Base-by-base conservation (phyloP, 108 stramenopile genomes). In the Fragilaria radians region DNA sequence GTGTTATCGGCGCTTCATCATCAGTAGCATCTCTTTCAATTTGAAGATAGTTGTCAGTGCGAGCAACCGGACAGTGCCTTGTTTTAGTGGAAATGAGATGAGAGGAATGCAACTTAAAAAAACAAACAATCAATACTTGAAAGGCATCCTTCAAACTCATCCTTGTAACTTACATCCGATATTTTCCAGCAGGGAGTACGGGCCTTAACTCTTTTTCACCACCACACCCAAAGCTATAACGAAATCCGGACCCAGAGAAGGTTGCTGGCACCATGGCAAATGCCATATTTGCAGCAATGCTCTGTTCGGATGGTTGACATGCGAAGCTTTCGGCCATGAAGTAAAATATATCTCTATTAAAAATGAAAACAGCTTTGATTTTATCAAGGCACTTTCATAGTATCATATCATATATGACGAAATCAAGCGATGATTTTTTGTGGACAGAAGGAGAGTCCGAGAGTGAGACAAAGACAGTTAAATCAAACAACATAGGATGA, bases 41-140 rank as follows among this genome's bases (percentile, higher is more conserved):
- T 1, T 54, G 46, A 1, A 69, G 36, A 29, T 63, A 69, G 31
- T 69, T 69, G 28, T 69, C 68, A 5, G 68, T 69, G 28, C 54
- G 48, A 22, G 68, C 68, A 22, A 69, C 55, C n/a, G 61, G 68
- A 24, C 68, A 69, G 49, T 69, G 68, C 68, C n/a, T n/a, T n/a
- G n/a, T n/a, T n/a, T n/a, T n/a, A n/a, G n/a, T n/a, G n/a, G n/a
- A n/a, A n/a, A n/a, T n/a, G n/a, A n/a, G n/a, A n/a, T n/a, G n/a
- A n/a, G n/a, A n/a, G n/a, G n/a, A n/a, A n/a, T n/a, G n/a, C n/a
- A n/a, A n/a, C n/a, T n/a, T n/a, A n/a, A n/a, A n/a, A n/a, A 42
- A 42, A 42, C 36, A 42, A 42, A 42, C 11, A n/a, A n/a, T n/a
- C n/a, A n/a, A n/a, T n/a, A n/a, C n/a, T n/a, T n/a, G n/a, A n/a